phyloP scores from a whole-genome alignment of 768 basidiomycete genomes.

The Pleurotus ostreatus region DNA sequence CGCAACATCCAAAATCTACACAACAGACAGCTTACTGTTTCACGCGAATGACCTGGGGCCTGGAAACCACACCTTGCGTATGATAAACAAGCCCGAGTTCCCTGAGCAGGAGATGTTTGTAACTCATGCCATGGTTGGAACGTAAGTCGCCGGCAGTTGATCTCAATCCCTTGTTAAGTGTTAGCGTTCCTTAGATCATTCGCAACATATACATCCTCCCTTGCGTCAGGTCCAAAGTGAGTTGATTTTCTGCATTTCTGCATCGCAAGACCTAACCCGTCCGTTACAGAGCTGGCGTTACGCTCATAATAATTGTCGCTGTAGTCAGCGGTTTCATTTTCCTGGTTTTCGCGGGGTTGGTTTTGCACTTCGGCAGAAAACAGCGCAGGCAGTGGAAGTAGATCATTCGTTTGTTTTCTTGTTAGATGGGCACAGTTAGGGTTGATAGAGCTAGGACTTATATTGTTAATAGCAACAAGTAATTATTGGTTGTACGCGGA shows the following conservation, averaged over 20 bases:
- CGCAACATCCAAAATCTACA: constrained; percentile 16
- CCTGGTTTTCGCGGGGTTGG: background rate
- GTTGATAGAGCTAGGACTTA: too few species aligned
- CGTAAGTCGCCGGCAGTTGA: background rate
- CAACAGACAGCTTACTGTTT: constrained; percentile 25
- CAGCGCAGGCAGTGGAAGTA: background rate
- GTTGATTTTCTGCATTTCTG: background rate
- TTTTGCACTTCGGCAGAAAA: background rate
- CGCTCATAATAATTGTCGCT: background rate
- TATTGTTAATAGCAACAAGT: too few species aligned
- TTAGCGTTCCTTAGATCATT: background rate
- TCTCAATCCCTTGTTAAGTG: background rate
- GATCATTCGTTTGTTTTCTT: background rate
- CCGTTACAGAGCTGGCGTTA: background rate
- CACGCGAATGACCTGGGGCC: constrained; percentile 21
- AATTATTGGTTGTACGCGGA: too few species aligned
- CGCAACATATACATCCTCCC: background rate
- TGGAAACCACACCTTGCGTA: constrained; percentile 26
- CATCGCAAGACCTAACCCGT: too few species aligned
- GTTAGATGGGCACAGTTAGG: background rate
- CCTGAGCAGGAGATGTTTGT: constrained; percentile 20
- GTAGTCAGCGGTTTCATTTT: background rate
- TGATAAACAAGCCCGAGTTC: constrained; percentile 23
- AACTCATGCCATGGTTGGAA: constrained; percentile 23
- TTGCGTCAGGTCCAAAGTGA: background rate